A percentile compares a stretch with the other conserved stretches of the same genome.
These are phyloP conservation scores for Phylloporus rhodoxanthus DNA, from an alignment of 768 basidiomycete genomes.

Conservation along the genomic window DNA sequence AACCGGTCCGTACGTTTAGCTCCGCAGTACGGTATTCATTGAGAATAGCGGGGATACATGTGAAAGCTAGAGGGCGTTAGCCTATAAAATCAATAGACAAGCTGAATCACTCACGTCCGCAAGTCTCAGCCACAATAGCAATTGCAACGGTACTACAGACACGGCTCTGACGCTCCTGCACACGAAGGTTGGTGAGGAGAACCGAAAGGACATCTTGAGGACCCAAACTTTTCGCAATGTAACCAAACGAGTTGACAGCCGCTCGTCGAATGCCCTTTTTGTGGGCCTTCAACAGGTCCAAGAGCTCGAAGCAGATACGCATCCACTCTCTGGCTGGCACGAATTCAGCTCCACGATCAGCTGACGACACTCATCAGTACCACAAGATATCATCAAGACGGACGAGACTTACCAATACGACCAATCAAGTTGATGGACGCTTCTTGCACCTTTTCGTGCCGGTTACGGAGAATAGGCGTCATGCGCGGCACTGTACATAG, in stretches of 20 bases:
- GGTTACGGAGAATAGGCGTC: constrained; percentile 99
- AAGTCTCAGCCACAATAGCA: constrained; percentile 91
- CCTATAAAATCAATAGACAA: not conserved
- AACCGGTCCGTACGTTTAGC: constrained; percentile 99
- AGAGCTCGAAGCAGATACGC: constrained; percentile 98
- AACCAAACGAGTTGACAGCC: constrained; percentile 98
- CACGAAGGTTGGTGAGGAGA: constrained; percentile 90
- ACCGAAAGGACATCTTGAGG: constrained; percentile 97
- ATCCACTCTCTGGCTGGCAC: constrained; percentile 99
- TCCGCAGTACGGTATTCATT: constrained; percentile 99
- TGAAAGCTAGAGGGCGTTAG: constrained; percentile 75
- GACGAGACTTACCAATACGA: constrained; percentile 59
- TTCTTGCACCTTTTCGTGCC: constrained; percentile 99
- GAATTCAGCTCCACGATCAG: constrained; percentile 98
- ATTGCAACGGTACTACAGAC: constrained; percentile 99
- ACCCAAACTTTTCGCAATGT: constrained; percentile 98
- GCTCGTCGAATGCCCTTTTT: constrained; percentile 99
- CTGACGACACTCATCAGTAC: constrained; percentile 30
- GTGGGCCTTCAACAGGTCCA: constrained; percentile 96
- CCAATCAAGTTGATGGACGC: constrained; percentile 99
- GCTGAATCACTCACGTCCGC: constrained; percentile 49
- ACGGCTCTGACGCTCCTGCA: constrained; percentile 97
- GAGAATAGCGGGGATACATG: constrained; percentile 98
- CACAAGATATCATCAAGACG: not conserved
- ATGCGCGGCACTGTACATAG: constrained; percentile 79